These are phyloP conservation scores for Seiridium cupressi DNA, from an alignment of 2,329 filamentous ascomycete species.

Conservation along the genomic window DNA sequence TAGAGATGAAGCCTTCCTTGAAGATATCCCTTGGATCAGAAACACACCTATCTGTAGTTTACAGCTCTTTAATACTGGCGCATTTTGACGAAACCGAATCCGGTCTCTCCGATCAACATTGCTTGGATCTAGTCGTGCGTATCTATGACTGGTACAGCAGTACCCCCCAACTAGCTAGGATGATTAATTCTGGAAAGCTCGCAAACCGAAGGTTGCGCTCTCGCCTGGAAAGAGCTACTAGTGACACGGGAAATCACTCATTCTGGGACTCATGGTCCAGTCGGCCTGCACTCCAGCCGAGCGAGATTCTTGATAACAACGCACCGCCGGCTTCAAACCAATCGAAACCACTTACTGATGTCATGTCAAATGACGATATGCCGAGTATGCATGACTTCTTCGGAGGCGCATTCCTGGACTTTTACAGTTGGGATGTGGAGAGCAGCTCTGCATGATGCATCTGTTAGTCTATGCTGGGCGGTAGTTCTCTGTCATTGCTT, in stretches of 20 bases:
- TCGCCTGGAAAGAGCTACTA: not conserved
- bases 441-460: not conserved
- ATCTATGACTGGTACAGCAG: not conserved
- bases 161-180: not conserved
- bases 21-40: not conserved
- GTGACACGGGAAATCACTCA: too few species aligned
- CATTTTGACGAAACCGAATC: not conserved
- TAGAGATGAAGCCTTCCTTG: not conserved
- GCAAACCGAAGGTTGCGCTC: not conserved
- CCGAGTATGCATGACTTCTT: not conserved
- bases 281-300: too few species aligned
- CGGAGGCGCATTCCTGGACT: slow-evolving; percentile 30
- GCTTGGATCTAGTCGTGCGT: not conserved
- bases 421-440: slow-evolving; percentile 15
- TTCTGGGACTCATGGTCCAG: too few species aligned
- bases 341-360: too few species aligned
- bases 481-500: too few species aligned
- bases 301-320: too few species aligned
- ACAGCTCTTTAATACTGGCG: not conserved
- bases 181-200: not conserved
- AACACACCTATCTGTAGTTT: not conserved
- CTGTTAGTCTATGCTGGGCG: too few species aligned
- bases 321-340: too few species aligned
- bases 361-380: not conserved
- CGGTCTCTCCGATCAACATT: not conserved